Base-by-base conservation (phyloP, 805 yeast genomes). In the Danielia oregonensis region DNA sequence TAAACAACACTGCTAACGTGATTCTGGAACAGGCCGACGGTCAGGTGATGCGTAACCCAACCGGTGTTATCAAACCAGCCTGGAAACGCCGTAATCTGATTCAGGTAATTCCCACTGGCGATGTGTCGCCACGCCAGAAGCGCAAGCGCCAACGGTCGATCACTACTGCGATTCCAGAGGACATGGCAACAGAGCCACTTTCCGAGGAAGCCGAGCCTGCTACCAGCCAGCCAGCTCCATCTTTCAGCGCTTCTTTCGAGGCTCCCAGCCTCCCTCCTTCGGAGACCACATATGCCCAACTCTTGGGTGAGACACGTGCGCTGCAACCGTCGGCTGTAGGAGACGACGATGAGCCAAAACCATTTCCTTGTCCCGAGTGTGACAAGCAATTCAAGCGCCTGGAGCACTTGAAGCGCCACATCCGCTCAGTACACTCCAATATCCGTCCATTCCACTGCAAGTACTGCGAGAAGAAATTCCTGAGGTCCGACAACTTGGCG, bases 391-490 rank as follows among this genome's bases (percentile, higher is more conserved):
- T 66, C 49, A 66, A 66, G 48, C 47, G 72, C 26, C 60, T 64
- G 25, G 72, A 66, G 44, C 72, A 66, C 47, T 52, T 66, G 41
- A 66, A 66, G 43, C 51, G 72, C 24, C 72, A 66, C 39, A 55
- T 63, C 30, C 47, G 72, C 28, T 62, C 69, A 4, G 72, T 66
- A 26, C 72, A 66, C 47, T 61, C 68, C n/a, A 65, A 63, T 41
- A 63, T 65, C 35, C 49, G 72, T 12, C 72, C 72, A 2, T 65
- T 65, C 50, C 70, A 63, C 40, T 66, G 72, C 49, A 65, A 65
- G 39, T 63, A 60, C 43, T 66, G 72, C 43, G 71, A 65, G 15
- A 66, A 66, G 56, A 65, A 64, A 50, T 66, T 66, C 37, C 54
- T 61, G 33, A 47, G 72, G 32, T 57, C 65, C 5, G 72, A 66